phyloP scores from a whole-genome alignment of 2,329 filamentous ascomycete species.

The Didymella sp. region DNA sequence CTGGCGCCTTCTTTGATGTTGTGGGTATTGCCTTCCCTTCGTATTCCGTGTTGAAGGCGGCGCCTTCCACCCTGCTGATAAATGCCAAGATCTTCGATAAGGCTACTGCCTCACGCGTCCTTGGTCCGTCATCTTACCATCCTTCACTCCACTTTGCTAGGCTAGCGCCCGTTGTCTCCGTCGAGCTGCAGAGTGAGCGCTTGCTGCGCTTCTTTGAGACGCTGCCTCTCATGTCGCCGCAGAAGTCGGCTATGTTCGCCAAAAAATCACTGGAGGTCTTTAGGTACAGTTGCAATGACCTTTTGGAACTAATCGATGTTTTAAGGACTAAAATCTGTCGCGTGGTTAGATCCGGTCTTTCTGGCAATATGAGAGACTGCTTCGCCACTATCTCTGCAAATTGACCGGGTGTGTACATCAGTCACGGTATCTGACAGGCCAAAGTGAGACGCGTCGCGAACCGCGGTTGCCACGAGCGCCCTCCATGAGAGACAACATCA shows the following conservation, averaged over 20 bases:
- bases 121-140: conserved; percentile 2
- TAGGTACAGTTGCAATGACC: too few relatives aligned
- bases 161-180: neutral
- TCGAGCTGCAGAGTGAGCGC: neutral
- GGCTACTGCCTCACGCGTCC: neutral
- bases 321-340: too few relatives aligned
- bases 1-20: too few relatives aligned
- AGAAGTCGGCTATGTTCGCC: too few relatives aligned
- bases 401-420: neutral
- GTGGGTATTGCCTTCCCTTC: too few relatives aligned
- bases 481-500: neutral
- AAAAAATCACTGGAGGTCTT: too few relatives aligned
- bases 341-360: too few relatives aligned
- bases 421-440: neutral
- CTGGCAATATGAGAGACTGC: too few relatives aligned
- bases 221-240: too few relatives aligned
- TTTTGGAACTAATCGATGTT: too few relatives aligned
- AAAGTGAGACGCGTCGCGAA: neutral
- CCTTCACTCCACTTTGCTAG: neutral
- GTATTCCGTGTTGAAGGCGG: neutral
- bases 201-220: neutral
- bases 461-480: neutral
- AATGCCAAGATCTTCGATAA: neutral
- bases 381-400: neutral
- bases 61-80: neutral